phyloP scores from a whole-genome alignment of 768 basidiomycete species.

The Lactarius quietus region DNA sequence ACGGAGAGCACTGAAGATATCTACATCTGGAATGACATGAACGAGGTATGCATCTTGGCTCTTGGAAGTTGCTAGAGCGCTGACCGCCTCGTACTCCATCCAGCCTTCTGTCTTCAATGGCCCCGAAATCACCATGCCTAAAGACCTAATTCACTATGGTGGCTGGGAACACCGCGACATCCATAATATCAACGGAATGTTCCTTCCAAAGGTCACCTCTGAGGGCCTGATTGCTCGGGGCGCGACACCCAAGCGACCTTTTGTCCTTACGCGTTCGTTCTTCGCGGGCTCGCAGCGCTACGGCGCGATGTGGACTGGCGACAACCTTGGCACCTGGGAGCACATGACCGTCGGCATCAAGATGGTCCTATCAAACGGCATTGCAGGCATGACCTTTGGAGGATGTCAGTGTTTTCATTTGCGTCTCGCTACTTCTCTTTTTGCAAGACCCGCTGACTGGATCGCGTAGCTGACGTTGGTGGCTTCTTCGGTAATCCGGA shows the following conservation, averaged over 20 bases:
- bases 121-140: slow-evolving; percentile 86
- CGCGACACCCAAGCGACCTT: slow-evolving; percentile 75
- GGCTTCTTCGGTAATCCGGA: slow-evolving; percentile 98
- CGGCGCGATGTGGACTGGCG: slow-evolving; percentile 98
- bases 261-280: slow-evolving; percentile 94
- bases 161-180: slow-evolving; percentile 99
- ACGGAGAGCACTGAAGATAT: slow-evolving; percentile 76
- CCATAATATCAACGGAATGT: slow-evolving; percentile 98
- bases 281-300: slow-evolving; percentile 94
- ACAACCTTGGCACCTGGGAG: slow-evolving; percentile 97
- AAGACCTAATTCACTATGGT: slow-evolving; percentile 77
- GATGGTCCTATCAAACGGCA: slow-evolving; percentile 85
- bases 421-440: not conserved
- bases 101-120: slow-evolving; percentile 98
- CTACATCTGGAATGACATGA: slow-evolving; percentile 99
- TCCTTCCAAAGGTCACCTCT: slow-evolving; percentile 78
- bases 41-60: slow-evolving; percentile 59
- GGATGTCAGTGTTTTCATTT: slow-evolving; percentile 61
- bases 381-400: slow-evolving; percentile 87
- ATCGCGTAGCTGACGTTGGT: slow-evolving; percentile 82
- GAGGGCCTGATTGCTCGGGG: slow-evolving; percentile 77
- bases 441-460: slow-evolving; percentile 13
- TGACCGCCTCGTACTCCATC: slow-evolving; percentile 24
- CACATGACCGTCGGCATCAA: slow-evolving; percentile 93
- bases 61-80: not conserved